phyloP scores from a whole-genome alignment of 2,329 filamentous ascomycete genomes.

The Lachnellula cervina region DNA sequence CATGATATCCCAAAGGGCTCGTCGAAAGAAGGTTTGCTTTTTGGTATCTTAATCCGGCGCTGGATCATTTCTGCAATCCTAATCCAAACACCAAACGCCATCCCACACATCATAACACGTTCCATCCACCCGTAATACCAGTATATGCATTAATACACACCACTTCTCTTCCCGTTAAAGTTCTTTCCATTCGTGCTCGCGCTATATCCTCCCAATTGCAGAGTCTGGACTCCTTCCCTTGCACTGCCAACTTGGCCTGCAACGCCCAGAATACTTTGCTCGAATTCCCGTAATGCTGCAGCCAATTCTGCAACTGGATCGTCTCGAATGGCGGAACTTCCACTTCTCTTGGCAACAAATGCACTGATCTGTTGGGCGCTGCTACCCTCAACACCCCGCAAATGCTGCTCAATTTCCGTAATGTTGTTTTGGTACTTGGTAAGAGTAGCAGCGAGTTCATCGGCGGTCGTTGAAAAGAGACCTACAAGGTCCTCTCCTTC shows the following conservation, averaged over 20 bases:
- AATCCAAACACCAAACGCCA: conserved; percentile 7
- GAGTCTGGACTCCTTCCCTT: conserved; percentile 55
- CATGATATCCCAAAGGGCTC: neutral
- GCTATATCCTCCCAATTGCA: conserved; percentile 43
- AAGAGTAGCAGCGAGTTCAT: conserved; percentile 56
- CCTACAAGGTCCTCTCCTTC: conserved; percentile 56
- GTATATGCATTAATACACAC: conserved; percentile 24
- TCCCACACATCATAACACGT: conserved; percentile 5
- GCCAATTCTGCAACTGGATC: conserved; percentile 49
- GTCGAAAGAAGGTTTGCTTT: neutral
- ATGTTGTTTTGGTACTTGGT: conserved; percentile 54
- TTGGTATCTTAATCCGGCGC: conserved; percentile 4
- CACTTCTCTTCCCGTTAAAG: conserved; percentile 17
- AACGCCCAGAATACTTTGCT: conserved; percentile 59
- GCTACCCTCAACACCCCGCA: conserved; percentile 57
- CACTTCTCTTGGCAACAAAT: conserved; percentile 39
- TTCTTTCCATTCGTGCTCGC: conserved; percentile 7
- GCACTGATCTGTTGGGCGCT: conserved; percentile 57
- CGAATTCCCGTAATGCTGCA: conserved; percentile 58
- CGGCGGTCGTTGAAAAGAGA: conserved; percentile 58
- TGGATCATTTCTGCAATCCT: neutral
- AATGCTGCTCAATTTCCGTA: conserved; percentile 60
- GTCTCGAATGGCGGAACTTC: conserved; percentile 35
- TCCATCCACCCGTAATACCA: neutral
- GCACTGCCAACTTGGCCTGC: conserved; percentile 55